Percentiles rank a stretch among this genome's conserved stretches.
Conservation (phyloP, 208 protist genomes). For the Acanthamoeba castellanii region DNA sequence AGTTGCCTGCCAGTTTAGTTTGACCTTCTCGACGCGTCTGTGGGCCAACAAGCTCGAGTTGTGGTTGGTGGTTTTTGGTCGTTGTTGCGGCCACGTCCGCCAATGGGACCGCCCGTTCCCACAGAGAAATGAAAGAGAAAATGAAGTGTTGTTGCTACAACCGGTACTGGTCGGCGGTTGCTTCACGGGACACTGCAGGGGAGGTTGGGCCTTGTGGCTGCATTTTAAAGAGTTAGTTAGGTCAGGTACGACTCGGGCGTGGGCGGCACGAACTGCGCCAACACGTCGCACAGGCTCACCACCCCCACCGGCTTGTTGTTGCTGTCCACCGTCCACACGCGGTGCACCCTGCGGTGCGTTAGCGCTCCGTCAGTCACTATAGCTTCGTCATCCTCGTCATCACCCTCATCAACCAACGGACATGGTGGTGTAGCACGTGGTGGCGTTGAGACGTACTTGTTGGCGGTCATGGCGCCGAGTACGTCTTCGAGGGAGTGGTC, state of each 20-base stretch:
- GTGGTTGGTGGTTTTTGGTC: no score
- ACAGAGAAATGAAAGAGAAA: neutral
- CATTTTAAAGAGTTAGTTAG: no score
- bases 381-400: no score
- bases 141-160: neutral
- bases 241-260: neutral
- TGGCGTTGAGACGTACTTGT: neutral
- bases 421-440: no score
- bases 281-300: neutral
- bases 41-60: no score
- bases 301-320: conserved; percentile 20
- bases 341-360: neutral
- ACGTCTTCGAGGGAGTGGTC: neutral
- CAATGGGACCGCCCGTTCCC: no score
- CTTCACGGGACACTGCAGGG: neutral
- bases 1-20: no score
- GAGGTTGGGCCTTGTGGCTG: no score
- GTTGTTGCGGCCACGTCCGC: no score
- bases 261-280: neutral
- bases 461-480: neutral
- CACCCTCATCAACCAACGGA: no score
- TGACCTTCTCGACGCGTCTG: neutral
- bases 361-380: no score
- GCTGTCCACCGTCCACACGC: conserved; percentile 36
- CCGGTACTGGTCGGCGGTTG: no score